These are phyloP conservation scores for Thyridium curvatum DNA, from an alignment of 2,329 filamentous ascomycete genomes.

Conservation along the genomic window DNA sequence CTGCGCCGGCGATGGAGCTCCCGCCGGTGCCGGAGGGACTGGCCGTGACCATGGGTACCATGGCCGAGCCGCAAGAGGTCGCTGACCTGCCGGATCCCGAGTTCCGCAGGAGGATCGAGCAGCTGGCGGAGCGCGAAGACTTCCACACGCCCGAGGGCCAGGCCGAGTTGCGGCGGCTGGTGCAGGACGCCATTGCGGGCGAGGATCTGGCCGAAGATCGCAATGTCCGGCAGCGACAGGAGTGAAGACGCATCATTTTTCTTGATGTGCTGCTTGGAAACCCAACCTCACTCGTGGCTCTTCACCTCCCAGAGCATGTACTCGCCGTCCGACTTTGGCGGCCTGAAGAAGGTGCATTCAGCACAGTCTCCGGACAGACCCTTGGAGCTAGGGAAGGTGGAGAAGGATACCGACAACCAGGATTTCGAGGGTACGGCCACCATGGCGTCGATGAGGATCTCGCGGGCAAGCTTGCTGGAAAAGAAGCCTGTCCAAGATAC, in stretches of 20 bases:
- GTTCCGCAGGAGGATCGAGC: conserved; percentile 80
- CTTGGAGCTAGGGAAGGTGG: conserved; percentile 41
- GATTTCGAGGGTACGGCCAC: conserved; percentile 32
- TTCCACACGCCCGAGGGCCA: conserved; percentile 80
- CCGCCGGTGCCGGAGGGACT: conserved; percentile 70
- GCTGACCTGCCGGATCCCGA: conserved; percentile 68
- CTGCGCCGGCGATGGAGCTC: conserved; percentile 32
- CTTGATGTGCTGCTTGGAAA: background rate
- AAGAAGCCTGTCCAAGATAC: conserved; percentile 57
- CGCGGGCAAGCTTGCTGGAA: conserved; percentile 43
- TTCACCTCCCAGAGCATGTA: conserved; percentile 57
- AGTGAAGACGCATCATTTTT: conserved; percentile 34
- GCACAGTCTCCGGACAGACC: conserved; percentile 34
- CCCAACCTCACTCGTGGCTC: conserved; percentile 28
- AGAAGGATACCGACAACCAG: conserved; percentile 52
- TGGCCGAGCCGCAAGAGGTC: conserved; percentile 56
- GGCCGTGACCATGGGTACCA: conserved; percentile 69
- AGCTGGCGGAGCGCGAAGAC: conserved; percentile 76
- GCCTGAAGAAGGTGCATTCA: conserved; percentile 49
- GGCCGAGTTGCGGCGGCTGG: conserved; percentile 66
- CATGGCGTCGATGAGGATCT: conserved; percentile 39
- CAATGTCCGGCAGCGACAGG: conserved; percentile 56
- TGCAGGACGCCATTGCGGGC: conserved; percentile 72
- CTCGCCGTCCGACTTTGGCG: conserved; percentile 40
- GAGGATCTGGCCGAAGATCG: conserved; percentile 58